Evolutionary conservation across 331 rosid genomes (phyloP).

Genomic region (Cucumis variabilis): DNA sequence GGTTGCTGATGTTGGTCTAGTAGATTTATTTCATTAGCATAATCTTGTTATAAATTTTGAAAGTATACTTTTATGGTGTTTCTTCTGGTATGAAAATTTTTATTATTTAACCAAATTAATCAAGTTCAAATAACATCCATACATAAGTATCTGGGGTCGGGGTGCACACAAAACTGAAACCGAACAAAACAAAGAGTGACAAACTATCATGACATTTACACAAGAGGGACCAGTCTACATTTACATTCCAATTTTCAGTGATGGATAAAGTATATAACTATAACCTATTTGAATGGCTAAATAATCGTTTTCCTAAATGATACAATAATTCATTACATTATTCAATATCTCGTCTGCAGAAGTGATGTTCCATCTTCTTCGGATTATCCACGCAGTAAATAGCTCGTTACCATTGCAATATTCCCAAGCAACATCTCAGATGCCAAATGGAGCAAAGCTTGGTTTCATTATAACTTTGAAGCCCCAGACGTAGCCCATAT

Average conservation of each 20-base stretch:
- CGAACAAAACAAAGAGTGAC: neutral
- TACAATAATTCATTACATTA: neutral
- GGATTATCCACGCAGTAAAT: neutral
- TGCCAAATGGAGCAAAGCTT: neutral
- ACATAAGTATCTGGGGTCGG: neutral
- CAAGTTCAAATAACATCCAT: neutral
- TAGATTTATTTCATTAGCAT: too few relatives aligned
- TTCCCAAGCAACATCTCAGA: neutral
- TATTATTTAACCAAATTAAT: neutral
- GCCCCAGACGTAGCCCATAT: neutral
- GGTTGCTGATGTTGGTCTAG: too few relatives aligned
- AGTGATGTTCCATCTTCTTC: neutral
- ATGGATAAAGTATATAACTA: neutral
- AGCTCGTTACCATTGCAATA: neutral
- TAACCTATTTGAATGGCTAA: neutral
- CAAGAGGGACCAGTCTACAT: neutral
- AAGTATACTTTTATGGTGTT: too few relatives aligned
- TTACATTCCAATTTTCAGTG: neutral
- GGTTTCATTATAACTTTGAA: neutral
- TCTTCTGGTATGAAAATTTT: too few relatives aligned
- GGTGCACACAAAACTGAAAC: neutral
- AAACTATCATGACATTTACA: neutral
- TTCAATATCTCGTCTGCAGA: neutral
- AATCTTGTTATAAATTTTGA: too few relatives aligned
- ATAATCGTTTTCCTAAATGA: neutral